Evolutionary conservation across 805 yeast species (phyloP).

Genomic region (Candida vaughaniae): DNA sequence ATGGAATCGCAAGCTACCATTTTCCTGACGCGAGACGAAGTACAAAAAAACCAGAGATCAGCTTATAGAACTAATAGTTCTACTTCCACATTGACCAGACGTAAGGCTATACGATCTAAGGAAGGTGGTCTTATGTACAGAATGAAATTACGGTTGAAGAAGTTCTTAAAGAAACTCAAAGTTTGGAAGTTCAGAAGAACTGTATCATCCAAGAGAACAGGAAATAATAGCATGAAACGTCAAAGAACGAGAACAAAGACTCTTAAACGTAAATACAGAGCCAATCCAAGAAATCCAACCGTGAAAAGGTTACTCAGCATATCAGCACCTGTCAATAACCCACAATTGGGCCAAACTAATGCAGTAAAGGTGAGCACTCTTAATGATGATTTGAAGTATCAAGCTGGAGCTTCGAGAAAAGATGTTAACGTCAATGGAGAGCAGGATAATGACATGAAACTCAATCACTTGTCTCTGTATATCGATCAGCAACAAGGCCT

Average conservation of each 20-base stretch:
- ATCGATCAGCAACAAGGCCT: slow-evolving; percentile 25
- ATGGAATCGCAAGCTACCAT: slow-evolving; percentile 46
- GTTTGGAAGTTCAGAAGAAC: slow-evolving; percentile 19
- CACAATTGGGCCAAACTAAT: slow-evolving; percentile 21
- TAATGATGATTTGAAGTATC: slow-evolving; percentile 21
- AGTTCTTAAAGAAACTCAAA: slow-evolving; percentile 22
- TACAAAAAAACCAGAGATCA: slow-evolving; percentile 1
- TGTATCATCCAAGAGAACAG: slow-evolving; percentile 26
- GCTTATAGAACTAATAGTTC: slow-evolving; percentile 4
- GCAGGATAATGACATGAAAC: slow-evolving; percentile 12
- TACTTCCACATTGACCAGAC: slow-evolving; percentile 20
- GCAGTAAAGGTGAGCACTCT: slow-evolving; percentile 17
- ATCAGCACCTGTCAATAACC: slow-evolving; percentile 34
- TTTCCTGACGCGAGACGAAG: slow-evolving; percentile 37
- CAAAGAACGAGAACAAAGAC: slow-evolving; percentile 9
- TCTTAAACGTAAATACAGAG: slow-evolving; percentile 17
- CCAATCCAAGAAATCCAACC: slow-evolving; percentile 14
- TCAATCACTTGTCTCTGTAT: slow-evolving; percentile 24
- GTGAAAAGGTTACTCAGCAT: slow-evolving; percentile 15
- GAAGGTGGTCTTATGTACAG: slow-evolving; percentile 34
- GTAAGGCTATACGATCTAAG: slow-evolving; percentile 34
- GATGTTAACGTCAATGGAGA: slow-evolving; percentile 12
- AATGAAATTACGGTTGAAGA: slow-evolving; percentile 25
- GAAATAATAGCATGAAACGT: slow-evolving; percentile 11
- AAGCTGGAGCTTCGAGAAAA: slow-evolving; percentile 27